Evolutionary conservation across 176 grass and related monocot species (phyloP), one percentile per base, ranked within the genome.

Genomic region (Phragmites australis): DNA sequence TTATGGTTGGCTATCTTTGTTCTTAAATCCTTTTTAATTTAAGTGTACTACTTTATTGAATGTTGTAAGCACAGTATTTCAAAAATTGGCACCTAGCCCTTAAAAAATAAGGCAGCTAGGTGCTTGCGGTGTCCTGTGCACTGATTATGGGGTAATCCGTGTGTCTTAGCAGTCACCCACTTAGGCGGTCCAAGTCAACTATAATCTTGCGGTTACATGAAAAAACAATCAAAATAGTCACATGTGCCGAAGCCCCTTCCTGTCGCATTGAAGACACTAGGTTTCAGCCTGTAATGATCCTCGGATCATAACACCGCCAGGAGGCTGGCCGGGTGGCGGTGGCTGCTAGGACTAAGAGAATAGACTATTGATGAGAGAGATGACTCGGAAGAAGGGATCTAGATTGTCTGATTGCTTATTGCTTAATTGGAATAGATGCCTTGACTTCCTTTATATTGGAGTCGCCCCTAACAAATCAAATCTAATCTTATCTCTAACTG

Each of bases 11-110:
- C 30, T 77, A 16, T 32, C 9, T 69, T 60, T 30, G 0, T 63
- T 27, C 21, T 77, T 75, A 34, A 26, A n/a, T 56, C 37, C 32
- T 70, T 60, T 57, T 57, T 57, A 57, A 57, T 57, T 37, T 37
- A 2, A 37, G 5, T 37, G 34, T 37, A 37, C 34, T 37, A 37
- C 34, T 37, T 37, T 5, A 37, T 37, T 37, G 34, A 2, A 37
- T 37, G 3, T 37, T 37, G 34, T 37, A 37, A 37, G 5, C 5
- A 37, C 34, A 37, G 34, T 37, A 5, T 37, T 37, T 37, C 34
- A 37, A 37, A 37, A 37, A 37, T 37, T 37, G 5, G 34, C 34
- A 37, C 27, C 26, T 51, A n/a, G 27, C 17, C 51, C 1, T 34
- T 52, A 51, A 72, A 13, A 72, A 19, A 72, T 6, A 70, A 19